A percentile compares a stretch with the other conserved stretches of the same genome.
These are phyloP conservation scores for Rhypophila decipiens DNA, from an alignment of 495 filamentous ascomycete species.

Conservation along the genomic window DNA sequence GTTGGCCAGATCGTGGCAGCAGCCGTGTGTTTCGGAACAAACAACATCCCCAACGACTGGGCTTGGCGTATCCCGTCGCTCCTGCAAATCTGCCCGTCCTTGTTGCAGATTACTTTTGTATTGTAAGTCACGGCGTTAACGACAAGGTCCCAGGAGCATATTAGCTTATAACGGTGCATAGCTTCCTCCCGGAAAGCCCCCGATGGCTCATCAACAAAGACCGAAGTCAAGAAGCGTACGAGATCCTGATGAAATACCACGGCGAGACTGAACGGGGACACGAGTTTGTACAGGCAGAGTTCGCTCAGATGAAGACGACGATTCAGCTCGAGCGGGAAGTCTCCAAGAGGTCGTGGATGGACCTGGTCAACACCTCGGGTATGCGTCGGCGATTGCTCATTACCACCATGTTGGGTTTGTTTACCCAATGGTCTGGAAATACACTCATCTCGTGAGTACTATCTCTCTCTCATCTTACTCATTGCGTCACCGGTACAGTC, in stretches of 20 bases:
- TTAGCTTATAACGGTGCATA: constrained; percentile 5
- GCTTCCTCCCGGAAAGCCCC: constrained; percentile 54
- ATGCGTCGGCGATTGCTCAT: constrained; percentile 54
- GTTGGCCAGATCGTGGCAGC: constrained; percentile 59
- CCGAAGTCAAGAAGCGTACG: constrained; percentile 49
- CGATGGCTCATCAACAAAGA: constrained; percentile 57
- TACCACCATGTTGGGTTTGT: constrained; percentile 51
- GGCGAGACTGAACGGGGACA: constrained; percentile 51
- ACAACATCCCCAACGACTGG: constrained; percentile 50
- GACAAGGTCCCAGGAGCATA: not conserved
- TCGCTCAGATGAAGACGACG: constrained; percentile 54
- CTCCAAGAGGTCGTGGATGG: constrained; percentile 48
- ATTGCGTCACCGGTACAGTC: too few relatives aligned
- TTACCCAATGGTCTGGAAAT: constrained; percentile 63
- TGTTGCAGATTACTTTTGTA: constrained; percentile 52
- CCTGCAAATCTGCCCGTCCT: constrained; percentile 48
- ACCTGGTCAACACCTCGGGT: constrained; percentile 48
- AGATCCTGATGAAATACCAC: constrained; percentile 55
- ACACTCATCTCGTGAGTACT: constrained; percentile 50
- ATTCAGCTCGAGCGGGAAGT: constrained; percentile 51
- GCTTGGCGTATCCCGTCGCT: constrained; percentile 61
- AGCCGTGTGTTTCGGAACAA: constrained; percentile 53
- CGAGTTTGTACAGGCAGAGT: constrained; percentile 53
- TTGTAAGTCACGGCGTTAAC: constrained; percentile 20
- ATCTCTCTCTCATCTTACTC: not conserved